Conservation (phyloP, 202 grass and related monocot genomes). For the Saccharum hybrid region DNA sequence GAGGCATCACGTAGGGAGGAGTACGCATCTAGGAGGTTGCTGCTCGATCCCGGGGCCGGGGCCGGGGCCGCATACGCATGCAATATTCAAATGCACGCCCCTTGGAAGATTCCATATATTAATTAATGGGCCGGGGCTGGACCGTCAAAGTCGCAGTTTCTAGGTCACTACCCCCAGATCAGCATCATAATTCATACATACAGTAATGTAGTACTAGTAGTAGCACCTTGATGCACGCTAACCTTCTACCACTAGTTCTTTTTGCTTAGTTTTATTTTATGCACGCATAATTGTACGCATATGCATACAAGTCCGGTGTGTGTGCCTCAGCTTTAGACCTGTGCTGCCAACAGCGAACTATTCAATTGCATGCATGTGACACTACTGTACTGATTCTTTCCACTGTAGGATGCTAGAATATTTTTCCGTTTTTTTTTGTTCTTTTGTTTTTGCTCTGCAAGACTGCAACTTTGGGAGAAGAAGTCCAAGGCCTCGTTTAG, state of each 20-base stretch:
- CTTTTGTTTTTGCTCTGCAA: neutral
- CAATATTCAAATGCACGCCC: neutral
- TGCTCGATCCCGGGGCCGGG: no score
- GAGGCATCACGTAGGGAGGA: neutral
- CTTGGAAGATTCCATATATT: conserved; percentile 34
- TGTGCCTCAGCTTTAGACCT: conserved; percentile 32
- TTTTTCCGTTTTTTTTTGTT: neutral
- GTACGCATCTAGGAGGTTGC: neutral
- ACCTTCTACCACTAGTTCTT: neutral
- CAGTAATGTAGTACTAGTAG: neutral
- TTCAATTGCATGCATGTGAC: conserved; percentile 1
- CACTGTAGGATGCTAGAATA: neutral
- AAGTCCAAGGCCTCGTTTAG: neutral
- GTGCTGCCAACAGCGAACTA: no score
- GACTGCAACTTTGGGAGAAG: neutral
- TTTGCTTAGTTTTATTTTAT: neutral
- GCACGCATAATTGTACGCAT: neutral
- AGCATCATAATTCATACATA: neutral
- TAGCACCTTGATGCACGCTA: neutral
- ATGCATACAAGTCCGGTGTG: neutral
- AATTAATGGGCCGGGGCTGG: no score
- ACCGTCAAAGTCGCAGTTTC: conserved; percentile 43
- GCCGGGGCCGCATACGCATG: no score
- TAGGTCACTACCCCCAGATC: no score
- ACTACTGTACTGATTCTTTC: conserved; percentile 2